Evolutionary conservation across 1,139 yeast genomes (phyloP), one percentile per base, ranked within the genome.

Genomic region (Candida pseudocylindracea): DNA sequence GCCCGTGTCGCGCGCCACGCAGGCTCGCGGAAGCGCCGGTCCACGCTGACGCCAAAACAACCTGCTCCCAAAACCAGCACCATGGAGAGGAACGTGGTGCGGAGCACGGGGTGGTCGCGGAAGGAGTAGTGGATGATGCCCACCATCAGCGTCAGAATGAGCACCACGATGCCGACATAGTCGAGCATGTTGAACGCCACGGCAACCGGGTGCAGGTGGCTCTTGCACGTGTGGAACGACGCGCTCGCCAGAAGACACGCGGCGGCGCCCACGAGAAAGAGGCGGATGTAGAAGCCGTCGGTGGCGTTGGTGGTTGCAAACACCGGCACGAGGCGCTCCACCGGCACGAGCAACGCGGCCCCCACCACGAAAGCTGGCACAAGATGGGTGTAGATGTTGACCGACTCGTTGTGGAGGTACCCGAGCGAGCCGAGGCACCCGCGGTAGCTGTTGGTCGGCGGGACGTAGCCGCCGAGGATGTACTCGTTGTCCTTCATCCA

Each of bases 401-500:
- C 70, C 0, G 92, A 57, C 48, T 83, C 95, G 43, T 83, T 83
- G 50, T 83, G 93, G n/a, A 79, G 39, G 41, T 72, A 76, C 12
- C 63, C 49, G 30, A 83, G 53, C 4, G 88, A 71, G 24, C 53
- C 43, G 8, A 72, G 41, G 38, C 81, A 71, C 31, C 51, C 55
- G 28, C 37, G 39, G 35, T 57, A 61, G 34, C 79, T 72, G 31
- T 54, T 49, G 0, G 92, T 74, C 36, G 70, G 79, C 31, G 56
- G 60, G n/a, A 83, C 80, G 45, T 83, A 83, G 2, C 93, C 92
- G 0, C 69, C 53, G 26, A 58, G 50, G 30, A 83, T 81, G 47
- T 51, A 79, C 42, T 78, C 83, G 45, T 85, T 85, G 45, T 85
- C 95, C 42, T 66, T 62, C 45, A 79, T 93, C 95, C 95, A 83